phyloP scores from a whole-genome alignment of 1,284 basidiomycete genomes.

The Agaricales sp. region DNA sequence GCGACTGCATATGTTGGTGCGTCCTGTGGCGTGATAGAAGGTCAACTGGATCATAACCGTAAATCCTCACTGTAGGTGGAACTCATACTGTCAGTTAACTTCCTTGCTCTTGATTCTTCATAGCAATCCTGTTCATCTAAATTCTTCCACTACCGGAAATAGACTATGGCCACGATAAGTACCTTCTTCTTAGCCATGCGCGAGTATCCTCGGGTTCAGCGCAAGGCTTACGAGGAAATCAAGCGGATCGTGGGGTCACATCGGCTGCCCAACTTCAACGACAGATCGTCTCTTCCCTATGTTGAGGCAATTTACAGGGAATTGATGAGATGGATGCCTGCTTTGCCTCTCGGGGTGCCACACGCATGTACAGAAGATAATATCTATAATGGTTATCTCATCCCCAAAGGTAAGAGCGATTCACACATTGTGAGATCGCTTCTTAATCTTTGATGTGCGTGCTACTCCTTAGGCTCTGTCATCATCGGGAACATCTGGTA shows the following conservation, averaged over 20 bases:
- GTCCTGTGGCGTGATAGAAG: no score
- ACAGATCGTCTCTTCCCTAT: conserved; percentile 13
- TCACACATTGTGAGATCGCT: conserved; percentile 23
- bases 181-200: conserved; percentile 18
- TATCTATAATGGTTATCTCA: conserved; percentile 23
- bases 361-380: conserved; percentile 22
- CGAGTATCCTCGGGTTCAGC: conserved; percentile 17
- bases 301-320: conserved; percentile 15
- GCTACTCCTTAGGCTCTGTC: background rate
- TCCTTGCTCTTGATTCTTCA: no score
- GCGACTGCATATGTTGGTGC: no score
- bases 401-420: no score
- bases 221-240: conserved; percentile 17
- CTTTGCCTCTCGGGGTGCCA: conserved; percentile 16
- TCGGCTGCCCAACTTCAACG: conserved; percentile 12
- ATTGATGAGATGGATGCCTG: conserved; percentile 11
- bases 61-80: no score
- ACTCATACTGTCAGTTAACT: no score
- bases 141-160: no score
- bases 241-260: conserved; percentile 17
- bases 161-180: conserved; percentile 12
- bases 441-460: conserved; percentile 12
- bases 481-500: conserved; percentile 5
- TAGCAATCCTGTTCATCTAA: no score
- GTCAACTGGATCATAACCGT: no score